Evolutionary conservation across 176 grass and related monocot genomes (phyloP).

Genomic region (Elymus sibiricus): DNA sequence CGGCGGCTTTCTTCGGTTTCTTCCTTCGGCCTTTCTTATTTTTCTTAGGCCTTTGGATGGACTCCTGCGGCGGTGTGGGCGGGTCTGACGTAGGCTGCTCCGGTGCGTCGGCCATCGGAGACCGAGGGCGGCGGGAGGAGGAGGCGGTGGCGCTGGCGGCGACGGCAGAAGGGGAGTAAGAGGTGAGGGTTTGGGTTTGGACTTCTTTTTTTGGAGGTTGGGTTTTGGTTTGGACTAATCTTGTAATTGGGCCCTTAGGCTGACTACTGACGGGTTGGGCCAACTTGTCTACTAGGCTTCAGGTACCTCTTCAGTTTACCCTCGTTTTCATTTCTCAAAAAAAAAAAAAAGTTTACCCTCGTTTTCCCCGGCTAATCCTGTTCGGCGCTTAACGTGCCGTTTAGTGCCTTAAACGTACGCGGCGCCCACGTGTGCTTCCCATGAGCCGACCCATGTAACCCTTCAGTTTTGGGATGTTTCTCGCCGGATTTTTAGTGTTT

Average conservation of each 20-base stretch:
- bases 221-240: neutral
- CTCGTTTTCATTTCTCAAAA: too few species aligned
- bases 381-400: too few species aligned
- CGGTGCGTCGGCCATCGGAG: constrained; percentile 31
- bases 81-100: neutral
- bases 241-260: neutral
- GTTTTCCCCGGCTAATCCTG: too few species aligned
- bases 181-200: neutral
- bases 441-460: too few species aligned
- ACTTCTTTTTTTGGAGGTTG: neutral
- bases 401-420: too few species aligned
- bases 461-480: too few species aligned
- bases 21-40: constrained; percentile 20
- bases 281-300: neutral
- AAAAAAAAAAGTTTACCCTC: too few species aligned
- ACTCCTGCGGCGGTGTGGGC: constrained; percentile 16
- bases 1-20: constrained; percentile 19
- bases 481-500: too few species aligned
- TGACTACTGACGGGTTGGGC: neutral
- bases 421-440: too few species aligned
- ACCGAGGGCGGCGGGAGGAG: neutral
- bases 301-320: too few species aligned
- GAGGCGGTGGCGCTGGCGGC: neutral
- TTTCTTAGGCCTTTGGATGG: neutral
- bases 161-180: neutral